Conservation (phyloP, 2,329 filamentous ascomycete genomes). For the Paecilomyces niveus region DNA sequence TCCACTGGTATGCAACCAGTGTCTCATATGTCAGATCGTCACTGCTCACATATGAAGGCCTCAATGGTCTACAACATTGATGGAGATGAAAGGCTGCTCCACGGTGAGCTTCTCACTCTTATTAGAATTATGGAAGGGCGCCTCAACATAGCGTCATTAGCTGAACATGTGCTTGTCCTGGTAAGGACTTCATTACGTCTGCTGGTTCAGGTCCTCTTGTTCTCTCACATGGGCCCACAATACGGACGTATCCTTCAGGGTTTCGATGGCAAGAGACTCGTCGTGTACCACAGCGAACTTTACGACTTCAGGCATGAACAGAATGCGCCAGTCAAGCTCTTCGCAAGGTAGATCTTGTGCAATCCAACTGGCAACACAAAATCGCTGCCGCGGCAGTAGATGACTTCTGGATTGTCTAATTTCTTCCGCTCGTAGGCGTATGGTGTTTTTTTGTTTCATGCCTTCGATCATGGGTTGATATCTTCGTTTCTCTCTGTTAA, state of each 20-base stretch:
- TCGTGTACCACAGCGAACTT: not conserved
- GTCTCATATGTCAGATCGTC: not conserved
- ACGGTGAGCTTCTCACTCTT: not conserved
- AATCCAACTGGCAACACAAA: not conserved
- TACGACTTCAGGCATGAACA: not conserved
- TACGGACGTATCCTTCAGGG: not conserved
- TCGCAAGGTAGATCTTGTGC: not conserved
- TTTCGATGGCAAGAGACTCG: not conserved
- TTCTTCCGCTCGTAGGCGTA: not conserved
- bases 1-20: not conserved
- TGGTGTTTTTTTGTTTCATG: not conserved
- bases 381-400: not conserved
- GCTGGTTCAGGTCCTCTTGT: not conserved
- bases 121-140: not conserved
- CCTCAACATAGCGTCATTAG: not conserved
- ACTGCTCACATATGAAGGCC: not conserved
- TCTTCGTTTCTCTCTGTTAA: no score
- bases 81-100: not conserved
- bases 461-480: no score
- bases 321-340: not conserved
- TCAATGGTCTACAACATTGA: not conserved
- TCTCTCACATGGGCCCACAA: not conserved
- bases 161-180: not conserved
- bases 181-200: no score
- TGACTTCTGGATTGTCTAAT: not conserved